Percentiles rank a stretch among this genome's conserved stretches.
phyloP scores from a whole-genome alignment of 306 rosid genomes.

The Prunus mira region DNA sequence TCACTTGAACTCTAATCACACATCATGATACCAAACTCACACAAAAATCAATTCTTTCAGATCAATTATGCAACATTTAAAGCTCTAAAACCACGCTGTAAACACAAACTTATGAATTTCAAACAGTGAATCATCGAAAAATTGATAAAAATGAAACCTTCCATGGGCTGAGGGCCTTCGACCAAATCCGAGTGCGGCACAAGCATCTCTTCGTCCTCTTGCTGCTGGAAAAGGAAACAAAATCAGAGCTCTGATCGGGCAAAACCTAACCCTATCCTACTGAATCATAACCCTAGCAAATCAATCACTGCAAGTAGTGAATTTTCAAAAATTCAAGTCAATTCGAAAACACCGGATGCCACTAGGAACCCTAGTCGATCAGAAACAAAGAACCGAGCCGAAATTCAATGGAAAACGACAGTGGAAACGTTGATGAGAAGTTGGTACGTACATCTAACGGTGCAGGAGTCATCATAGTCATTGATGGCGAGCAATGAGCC shows the following conservation, averaged over 20 bases:
- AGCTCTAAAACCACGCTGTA: constrained; percentile 11
- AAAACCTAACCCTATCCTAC: constrained; percentile 37
- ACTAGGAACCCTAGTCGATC: constrained; percentile 26
- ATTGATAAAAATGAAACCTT: constrained; percentile 32
- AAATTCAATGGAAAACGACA: constrained; percentile 3
- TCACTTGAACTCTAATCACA: background rate
- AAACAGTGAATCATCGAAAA: background rate
- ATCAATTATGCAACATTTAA: constrained; percentile 15
- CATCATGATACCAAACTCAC: background rate
- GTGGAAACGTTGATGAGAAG: constrained; percentile 7
- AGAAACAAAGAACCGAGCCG: constrained; percentile 17
- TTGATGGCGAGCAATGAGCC: constrained; percentile 26
- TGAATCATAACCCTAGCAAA: constrained; percentile 45
- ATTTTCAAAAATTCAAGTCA: constrained; percentile 18
- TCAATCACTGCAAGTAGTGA: constrained; percentile 9
- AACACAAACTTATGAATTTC: constrained; percentile 8
- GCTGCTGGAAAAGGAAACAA: constrained; percentile 35
- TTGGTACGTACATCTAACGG: constrained; percentile 40
- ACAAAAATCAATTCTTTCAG: background rate
- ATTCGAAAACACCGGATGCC: constrained; percentile 12
- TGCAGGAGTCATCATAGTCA: constrained; percentile 58
- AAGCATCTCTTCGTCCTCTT: constrained; percentile 61
- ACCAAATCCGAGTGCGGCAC: constrained; percentile 54
- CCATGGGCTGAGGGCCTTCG: constrained; percentile 67
- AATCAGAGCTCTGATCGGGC: constrained; percentile 37